These are phyloP conservation scores for Phyllosticta paracitricarpa DNA, from an alignment of 2,329 filamentous ascomycete species.

Conservation along the genomic window DNA sequence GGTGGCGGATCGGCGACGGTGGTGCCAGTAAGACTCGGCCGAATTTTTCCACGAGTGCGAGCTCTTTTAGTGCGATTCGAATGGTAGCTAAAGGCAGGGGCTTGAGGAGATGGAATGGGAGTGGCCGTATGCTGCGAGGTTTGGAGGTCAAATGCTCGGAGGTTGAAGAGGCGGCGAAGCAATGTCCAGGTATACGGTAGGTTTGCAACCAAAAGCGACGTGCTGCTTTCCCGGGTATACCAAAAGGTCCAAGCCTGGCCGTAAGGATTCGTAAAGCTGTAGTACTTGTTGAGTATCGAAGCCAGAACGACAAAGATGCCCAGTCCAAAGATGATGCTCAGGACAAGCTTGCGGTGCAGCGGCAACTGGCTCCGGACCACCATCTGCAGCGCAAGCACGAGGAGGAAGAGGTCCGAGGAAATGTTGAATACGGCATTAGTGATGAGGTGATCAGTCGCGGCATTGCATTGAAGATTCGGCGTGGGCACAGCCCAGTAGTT, in stretches of 20 bases:
- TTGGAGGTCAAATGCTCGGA: constrained; percentile 19
- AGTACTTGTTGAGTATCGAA: constrained; percentile 41
- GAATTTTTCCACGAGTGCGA: background rate
- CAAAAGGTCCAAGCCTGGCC: constrained; percentile 37
- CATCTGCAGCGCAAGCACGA: constrained; percentile 30
- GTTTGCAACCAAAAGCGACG: constrained; percentile 46
- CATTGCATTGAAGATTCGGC: constrained; percentile 28
- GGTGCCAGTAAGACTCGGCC: background rate
- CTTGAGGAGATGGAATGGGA: background rate
- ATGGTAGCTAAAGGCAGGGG: background rate
- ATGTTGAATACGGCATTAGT: constrained; percentile 37
- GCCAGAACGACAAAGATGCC: constrained; percentile 35
- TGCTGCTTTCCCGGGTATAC: constrained; percentile 46
- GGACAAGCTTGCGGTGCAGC: constrained; percentile 36
- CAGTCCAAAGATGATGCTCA: constrained; percentile 43
- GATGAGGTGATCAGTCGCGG: constrained; percentile 38
- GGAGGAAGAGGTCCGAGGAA: constrained; percentile 26
- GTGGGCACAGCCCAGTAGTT: constrained; percentile 26
- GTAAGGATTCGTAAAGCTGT: constrained; percentile 31
- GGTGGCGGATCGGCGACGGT: background rate
- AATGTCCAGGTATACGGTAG: constrained; percentile 43
- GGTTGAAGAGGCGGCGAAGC: constrained; percentile 37
- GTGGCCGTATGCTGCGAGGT: background rate
- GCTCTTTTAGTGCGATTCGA: constrained; percentile 2
- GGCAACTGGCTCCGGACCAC: constrained; percentile 26